Base-by-base conservation (phyloP, 139 green algal genomes). In the Raphidocelis subcapitata region DNA sequence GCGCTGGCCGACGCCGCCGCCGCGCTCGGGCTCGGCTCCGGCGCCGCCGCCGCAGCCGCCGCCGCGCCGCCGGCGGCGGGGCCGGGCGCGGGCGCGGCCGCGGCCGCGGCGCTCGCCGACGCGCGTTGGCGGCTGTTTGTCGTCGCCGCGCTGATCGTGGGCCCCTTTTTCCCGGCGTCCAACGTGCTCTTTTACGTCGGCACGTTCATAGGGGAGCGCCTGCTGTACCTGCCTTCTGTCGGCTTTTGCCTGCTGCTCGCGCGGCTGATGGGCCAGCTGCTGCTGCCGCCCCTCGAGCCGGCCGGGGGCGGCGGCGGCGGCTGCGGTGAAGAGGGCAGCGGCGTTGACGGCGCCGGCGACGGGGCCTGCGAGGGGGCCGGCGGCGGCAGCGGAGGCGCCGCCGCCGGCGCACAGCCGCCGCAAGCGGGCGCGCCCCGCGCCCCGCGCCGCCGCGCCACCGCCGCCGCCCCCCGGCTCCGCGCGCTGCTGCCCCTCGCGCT, bases 161-260 rank as follows among this genome's bases (percentile, higher is more conserved):
- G 63, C 1, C 90, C 90, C 20, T 93, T 90, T 71, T 78, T 94
- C 29, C 90, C 90, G 0, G 87, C 90, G 20, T 89, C 89, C 35
- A 94, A 96, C 55, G 65, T 93, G 23, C 72, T 95, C 18, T 94
- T 96, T 64, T 94, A 90, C 56, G 89, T 95, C 28, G 90, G 90
- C 5, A 96, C 90, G 0, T 93, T 91, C 80, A 93, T 95, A 10
- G 85, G 85, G 0, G 91, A 96, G 75, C 64, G 91, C 18, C 84
- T 96, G 79, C 79, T 96, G 52, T 94, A 94, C 78, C 60, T 92
- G 20, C 90, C 90, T 0, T 94, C 85, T 1, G 41, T 96, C 0
- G 89, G 89, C 10, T 91, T 77, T 55, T 90, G 85, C 73, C 33
- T 94, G 24, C 67, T 96, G 68, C 2, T 84, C 4, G 82, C 85